Evolutionary conservation across 352 stramenopile species (phyloP).

Genomic region (Pythium folliculosum): DNA sequence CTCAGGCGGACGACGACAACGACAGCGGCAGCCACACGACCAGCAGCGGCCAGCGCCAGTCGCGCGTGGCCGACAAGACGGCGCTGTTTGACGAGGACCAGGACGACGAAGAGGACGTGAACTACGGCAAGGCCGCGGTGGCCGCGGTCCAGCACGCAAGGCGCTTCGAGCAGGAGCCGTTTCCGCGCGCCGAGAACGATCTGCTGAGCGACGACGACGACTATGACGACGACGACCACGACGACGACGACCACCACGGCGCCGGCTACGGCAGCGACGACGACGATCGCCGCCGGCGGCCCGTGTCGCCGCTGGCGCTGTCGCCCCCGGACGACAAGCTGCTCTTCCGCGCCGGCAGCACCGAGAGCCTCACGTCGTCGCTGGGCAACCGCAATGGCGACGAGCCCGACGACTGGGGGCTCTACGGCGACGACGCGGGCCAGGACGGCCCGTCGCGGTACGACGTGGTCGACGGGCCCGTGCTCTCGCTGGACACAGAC

Average conservation of each 20-base stretch:
- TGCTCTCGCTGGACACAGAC: conserved; percentile 59
- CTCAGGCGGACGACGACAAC: background rate
- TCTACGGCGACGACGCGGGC: conserved; percentile 42
- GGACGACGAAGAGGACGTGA: conserved; percentile 3
- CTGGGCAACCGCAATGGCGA: conserved; percentile 25
- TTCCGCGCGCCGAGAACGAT: conserved; percentile 24
- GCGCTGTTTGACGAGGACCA: conserved; percentile 18
- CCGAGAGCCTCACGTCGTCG: conserved; percentile 22
- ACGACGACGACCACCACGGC: background rate
- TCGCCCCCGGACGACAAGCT: conserved; percentile 21
- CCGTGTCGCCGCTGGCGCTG: conserved; percentile 15
- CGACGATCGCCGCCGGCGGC: background rate
- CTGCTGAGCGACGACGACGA: conserved; percentile 26
- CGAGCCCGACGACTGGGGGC: conserved; percentile 59
- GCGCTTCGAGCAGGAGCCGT: conserved; percentile 13
- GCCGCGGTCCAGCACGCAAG: background rate
- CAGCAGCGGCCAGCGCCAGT: background rate
- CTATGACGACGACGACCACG: conserved; percentile 8
- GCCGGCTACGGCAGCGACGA: conserved; percentile 12
- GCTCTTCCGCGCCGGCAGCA: conserved; percentile 28
- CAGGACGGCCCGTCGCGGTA: conserved; percentile 37
- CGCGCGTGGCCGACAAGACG: background rate
- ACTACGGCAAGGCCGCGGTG: conserved; percentile 3
- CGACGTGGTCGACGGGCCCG: conserved; percentile 44
- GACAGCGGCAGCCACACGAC: conserved; percentile 2